Evolutionary conservation across 345 rosid species (phyloP), one percentile per base, ranked within the genome.

Genomic region (Eucalyptus microcorys): DNA sequence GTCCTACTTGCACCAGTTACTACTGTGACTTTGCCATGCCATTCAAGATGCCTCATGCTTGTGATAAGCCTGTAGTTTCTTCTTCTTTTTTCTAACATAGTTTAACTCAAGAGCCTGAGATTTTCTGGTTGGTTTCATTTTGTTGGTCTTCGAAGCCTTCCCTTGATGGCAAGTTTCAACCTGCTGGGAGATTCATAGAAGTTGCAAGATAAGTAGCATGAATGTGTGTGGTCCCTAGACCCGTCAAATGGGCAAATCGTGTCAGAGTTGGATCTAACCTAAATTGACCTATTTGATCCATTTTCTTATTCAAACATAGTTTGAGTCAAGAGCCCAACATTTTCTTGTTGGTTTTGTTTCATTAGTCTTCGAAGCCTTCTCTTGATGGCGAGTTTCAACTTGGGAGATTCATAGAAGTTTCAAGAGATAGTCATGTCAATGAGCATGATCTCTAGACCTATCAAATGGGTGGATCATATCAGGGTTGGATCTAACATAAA

Each of bases 191-290:
- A 10, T 71, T 34, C 43, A 21, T 37, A 34, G 45, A 71, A 71
- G 81, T 19, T 34, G 81, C 14, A 10, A 34, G 14, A 68, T 22
- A 68, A 68, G 81, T 34, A 21, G 80, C 4, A 0, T 9, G 26
- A 34, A 71, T 17, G 81, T 71, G 43, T 40, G 24, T 32, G 14
- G 43, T 34, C 80, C 16, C 80, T 68, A 24, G 30, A 22, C 61
- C 6, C 6, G 0, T 55, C 61, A 55, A 30, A 61, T 30, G 68
- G 7, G 17, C 5, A 6, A 0, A 12, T 27, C 1, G 8, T 12
- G 8, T 61, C 2, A 12, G 1, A 59, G 7, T 27, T 3, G 17
- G 17, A 22, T 55, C 30, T 22, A 0, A 10, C 0, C 30, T 26
- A 55, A 55, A 55, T 55, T 55, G 30, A 55, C 14, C 30, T 6